phyloP scores from a whole-genome alignment of 257 asterid genomes.

The Fraxinus excelsior region DNA sequence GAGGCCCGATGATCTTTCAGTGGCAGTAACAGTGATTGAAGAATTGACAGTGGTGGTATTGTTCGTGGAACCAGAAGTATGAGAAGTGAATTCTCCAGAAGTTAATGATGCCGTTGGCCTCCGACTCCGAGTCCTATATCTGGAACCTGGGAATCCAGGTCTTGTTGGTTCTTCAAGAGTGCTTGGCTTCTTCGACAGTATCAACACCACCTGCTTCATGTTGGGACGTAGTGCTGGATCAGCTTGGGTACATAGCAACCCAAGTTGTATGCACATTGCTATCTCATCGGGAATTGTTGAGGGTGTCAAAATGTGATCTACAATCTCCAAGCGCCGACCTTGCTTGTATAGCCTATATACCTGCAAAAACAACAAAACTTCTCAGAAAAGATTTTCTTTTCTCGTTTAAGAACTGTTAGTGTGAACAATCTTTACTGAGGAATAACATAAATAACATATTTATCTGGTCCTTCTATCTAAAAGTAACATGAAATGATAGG shows the following conservation, averaged over 20 bases:
- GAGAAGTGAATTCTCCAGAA: constrained; percentile 46
- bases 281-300: constrained; percentile 56
- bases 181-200: constrained; percentile 68
- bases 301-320: constrained; percentile 61
- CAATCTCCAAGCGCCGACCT: constrained; percentile 57
- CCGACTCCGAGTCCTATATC: constrained; percentile 43
- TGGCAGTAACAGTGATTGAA: not conserved
- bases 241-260: constrained; percentile 76
- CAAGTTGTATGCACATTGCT: constrained; percentile 54
- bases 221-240: constrained; percentile 75
- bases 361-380: constrained; percentile 36
- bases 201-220: constrained; percentile 70
- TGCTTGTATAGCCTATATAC: constrained; percentile 81
- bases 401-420: not conserved
- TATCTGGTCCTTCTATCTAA: too few relatives aligned
- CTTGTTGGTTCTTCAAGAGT: constrained; percentile 73
- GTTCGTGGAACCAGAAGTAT: constrained; percentile 48
- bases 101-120: constrained; percentile 38
- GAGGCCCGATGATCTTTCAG: constrained; percentile 37
- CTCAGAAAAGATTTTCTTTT: not conserved
- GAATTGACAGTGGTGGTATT: constrained; percentile 41
- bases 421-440: not conserved
- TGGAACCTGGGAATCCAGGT: constrained; percentile 74
- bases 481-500: not conserved
- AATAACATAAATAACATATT: too few relatives aligned